These are phyloP conservation scores for Leccinum fallax DNA, from an alignment of 1,284 basidiomycete genomes.

Conservation along the genomic window DNA sequence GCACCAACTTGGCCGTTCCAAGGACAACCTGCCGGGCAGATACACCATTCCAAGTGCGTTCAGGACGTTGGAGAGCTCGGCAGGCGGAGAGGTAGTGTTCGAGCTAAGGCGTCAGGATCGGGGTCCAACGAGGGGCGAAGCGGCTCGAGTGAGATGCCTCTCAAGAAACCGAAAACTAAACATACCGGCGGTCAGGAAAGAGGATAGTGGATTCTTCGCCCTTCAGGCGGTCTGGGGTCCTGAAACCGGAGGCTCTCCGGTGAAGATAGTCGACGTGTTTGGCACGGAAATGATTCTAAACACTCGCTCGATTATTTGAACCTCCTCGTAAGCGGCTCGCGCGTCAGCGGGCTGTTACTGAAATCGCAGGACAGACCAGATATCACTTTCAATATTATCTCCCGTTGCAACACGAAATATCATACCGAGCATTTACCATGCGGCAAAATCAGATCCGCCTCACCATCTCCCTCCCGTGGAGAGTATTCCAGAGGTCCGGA, in stretches of 20 bases:
- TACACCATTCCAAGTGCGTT: not conserved
- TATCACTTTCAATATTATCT: not conserved
- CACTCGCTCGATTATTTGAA: not conserved
- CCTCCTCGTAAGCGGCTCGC: not conserved
- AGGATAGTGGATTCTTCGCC: not conserved
- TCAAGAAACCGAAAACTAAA: not conserved
- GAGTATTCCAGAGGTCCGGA: not conserved
- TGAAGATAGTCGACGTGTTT: not conserved
- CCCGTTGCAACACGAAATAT: not conserved
- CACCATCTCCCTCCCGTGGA: not conserved
- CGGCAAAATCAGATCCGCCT: not conserved
- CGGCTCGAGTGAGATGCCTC: not conserved
- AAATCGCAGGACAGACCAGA: not conserved
- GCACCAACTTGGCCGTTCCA: not conserved
- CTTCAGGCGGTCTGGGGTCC: not conserved
- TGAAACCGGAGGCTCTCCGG: not conserved
- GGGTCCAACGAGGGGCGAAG: not conserved
- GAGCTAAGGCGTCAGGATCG: not conserved
- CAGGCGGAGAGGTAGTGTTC: not conserved
- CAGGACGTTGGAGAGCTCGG: not conserved
- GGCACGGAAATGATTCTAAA: too few relatives aligned
- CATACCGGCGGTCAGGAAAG: not conserved
- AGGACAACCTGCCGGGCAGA: not conserved
- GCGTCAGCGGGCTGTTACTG: not conserved
- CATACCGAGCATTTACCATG: not conserved